These are phyloP conservation scores for Cornus kousa DNA, from an alignment of 148 eudicot species.

Conservation along the genomic window DNA sequence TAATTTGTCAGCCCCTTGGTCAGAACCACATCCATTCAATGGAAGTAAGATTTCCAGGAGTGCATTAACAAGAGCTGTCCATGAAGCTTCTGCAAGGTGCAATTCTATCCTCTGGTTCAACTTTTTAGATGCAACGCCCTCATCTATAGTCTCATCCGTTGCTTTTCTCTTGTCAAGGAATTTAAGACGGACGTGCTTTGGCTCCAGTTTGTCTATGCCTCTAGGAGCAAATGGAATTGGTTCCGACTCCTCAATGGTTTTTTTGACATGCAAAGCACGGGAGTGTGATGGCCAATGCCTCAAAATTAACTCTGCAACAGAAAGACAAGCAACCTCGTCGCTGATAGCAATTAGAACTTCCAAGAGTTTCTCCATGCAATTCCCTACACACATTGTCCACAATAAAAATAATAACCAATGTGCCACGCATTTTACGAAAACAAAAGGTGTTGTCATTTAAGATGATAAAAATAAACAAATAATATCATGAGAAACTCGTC, in stretches of 20 bases:
- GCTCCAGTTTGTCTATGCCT: slow-evolving; percentile 94
- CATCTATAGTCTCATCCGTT: slow-evolving; percentile 35
- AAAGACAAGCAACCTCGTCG: slow-evolving; percentile 90
- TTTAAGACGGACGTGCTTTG: slow-evolving; percentile 78
- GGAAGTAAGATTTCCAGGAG: slow-evolving; percentile 52
- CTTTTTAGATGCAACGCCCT: slow-evolving; percentile 43
- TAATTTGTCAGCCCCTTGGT: slow-evolving; percentile 35
- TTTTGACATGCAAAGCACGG: slow-evolving; percentile 86
- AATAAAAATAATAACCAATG: not conserved
- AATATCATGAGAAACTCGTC: not conserved
- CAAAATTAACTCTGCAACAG: slow-evolving; percentile 86
- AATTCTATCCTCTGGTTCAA: slow-evolving; percentile 54
- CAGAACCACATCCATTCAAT: slow-evolving; percentile 30
- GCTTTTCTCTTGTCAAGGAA: slow-evolving; percentile 76
- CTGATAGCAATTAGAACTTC: slow-evolving; percentile 97
- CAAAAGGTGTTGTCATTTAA: not conserved
- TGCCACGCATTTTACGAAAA: not conserved
- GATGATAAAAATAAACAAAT: not conserved
- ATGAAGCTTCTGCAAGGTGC: slow-evolving; percentile 63
- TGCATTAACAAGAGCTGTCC: slow-evolving; percentile 63
- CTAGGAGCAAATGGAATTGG: slow-evolving; percentile 82
- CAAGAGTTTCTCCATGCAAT: slow-evolving; percentile 97
- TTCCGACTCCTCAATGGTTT: slow-evolving; percentile 79
- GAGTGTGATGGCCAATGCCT: slow-evolving; percentile 96
- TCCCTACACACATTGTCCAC: slow-evolving; percentile 57